phyloP scores from a whole-genome alignment of 768 basidiomycete species.

The Daedaleopsis sinensis region DNA sequence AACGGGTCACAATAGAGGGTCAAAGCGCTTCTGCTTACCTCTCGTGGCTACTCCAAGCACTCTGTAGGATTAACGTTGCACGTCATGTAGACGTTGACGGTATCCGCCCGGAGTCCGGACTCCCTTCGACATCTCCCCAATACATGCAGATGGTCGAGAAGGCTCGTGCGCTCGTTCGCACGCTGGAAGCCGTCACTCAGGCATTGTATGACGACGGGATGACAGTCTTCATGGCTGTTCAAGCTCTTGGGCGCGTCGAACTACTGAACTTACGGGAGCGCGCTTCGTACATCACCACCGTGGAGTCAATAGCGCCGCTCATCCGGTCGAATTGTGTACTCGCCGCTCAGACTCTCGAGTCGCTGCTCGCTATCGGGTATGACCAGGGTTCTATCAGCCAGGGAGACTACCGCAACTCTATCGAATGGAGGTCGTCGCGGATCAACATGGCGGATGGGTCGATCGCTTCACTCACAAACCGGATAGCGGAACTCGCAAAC shows the following conservation, averaged over 20 bases:
- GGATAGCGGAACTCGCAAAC: conserved; percentile 39
- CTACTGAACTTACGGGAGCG: conserved; percentile 33
- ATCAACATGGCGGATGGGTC: conserved; percentile 57
- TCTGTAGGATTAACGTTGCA: conserved; percentile 77
- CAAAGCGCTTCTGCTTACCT: conserved; percentile 58
- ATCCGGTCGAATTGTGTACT: conserved; percentile 59
- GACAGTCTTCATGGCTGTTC: conserved; percentile 59
- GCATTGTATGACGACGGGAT: conserved; percentile 74
- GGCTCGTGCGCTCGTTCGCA: conserved; percentile 68
- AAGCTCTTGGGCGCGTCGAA: conserved; percentile 36
- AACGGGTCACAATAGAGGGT: conserved; percentile 40
- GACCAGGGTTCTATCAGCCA: conserved; percentile 72
- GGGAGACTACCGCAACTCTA: conserved; percentile 73
- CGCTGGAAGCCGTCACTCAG: conserved; percentile 71
- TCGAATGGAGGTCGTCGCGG: conserved; percentile 77
- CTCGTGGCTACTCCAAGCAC: conserved; percentile 57
- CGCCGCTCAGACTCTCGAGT: conserved; percentile 62
- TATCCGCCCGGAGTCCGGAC: conserved; percentile 51
- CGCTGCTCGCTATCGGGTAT: conserved; percentile 62
- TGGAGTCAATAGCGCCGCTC: conserved; percentile 33
- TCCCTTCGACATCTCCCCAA: conserved; percentile 45
- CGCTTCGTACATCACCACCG: conserved; percentile 23
- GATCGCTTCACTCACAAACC: conserved; percentile 43
- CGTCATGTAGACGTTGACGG: conserved; percentile 85
- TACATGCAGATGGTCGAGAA: conserved; percentile 70